Base-by-base conservation (phyloP, 148 eudicot genomes). In the Drosera capensis region DNA sequence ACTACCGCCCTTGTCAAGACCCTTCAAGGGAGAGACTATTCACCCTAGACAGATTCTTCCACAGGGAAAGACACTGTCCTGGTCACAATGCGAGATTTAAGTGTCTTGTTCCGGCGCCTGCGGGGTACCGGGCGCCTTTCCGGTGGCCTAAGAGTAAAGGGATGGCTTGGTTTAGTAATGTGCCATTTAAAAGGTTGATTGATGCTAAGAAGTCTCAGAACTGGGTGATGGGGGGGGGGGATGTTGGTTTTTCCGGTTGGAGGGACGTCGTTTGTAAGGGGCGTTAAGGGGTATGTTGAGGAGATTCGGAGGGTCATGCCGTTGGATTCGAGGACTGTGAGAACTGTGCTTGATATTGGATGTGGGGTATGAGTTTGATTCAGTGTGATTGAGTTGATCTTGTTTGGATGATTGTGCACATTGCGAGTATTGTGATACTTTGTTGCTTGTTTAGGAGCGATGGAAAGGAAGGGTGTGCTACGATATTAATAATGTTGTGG, bases 31-130 rank as follows among this genome's bases (percentile, higher is more conserved):
- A 40, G 23, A 56, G 39, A 6, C 48, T 7, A 8, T 64, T 54
- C 25, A 29, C 51, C 1, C 30, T 48, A 1, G 20, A 16, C 3
- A 51, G 19, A 8, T 43, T 43, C 34, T 54, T 66, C 38, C 63
- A 70, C 48, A 53, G 64, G 39, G 84, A 80, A 60, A 60, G 90
- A 28, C 93, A 82, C 58, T 82, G 93, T 59, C 86, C 86, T 7
- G 48, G 20, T 0, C 34, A 36, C 20, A 0, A 34, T 34, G 64
- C 71, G 48, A 64, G 34, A 19, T 47, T 71, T 29, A 49, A 59
- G 28, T 82, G 86, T 48, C 40, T 78, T 58, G 66, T 82, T 12
- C 82, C 69, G 5, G 38, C 13, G 9, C 82, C 86, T 0, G 47
- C 17, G 16, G 68, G 82, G 7, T 81, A 77, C 57, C 61, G 51